Percentiles rank a stretch among this genome's conserved stretches.
Conservation (phyloP, 176 grass and related monocot species). For the Eleusine indica region DNA sequence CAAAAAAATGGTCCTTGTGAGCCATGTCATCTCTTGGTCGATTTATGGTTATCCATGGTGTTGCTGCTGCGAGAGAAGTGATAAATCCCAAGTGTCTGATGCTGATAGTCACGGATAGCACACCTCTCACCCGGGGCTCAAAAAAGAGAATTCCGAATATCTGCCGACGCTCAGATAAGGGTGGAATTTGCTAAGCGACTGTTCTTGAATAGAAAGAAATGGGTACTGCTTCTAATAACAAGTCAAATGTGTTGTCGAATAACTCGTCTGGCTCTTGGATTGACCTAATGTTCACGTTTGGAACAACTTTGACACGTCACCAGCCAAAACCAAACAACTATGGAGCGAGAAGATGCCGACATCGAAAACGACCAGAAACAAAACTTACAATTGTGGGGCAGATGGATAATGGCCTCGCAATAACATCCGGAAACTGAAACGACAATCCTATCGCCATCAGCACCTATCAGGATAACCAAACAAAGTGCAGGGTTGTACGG, state of each 20-base stretch:
- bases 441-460: background rate
- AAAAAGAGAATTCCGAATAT: background rate
- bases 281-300: background rate
- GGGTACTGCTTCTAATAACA: too few species aligned
- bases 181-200: background rate
- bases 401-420: background rate
- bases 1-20: too few species aligned
- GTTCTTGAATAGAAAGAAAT: too few species aligned
- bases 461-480: background rate
- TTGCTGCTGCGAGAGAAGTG: background rate
- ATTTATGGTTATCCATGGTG: background rate
- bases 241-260: too few species aligned
- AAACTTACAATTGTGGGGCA: background rate
- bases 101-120: background rate
- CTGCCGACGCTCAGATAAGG: background rate
- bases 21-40: background rate
- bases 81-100: background rate
- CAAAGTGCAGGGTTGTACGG: background rate
- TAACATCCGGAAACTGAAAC: slow-evolving; percentile 8
- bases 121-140: too few species aligned
- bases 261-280: background rate
- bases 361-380: slow-evolving; percentile 10
- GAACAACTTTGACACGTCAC: background rate
- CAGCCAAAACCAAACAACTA: background rate
- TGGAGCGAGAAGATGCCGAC: background rate